Percentiles rank a stretch among this genome's conserved stretches.
These are phyloP conservation scores for Quercus tomentella DNA, from an alignment of 331 rosid species.

Conservation along the genomic window DNA sequence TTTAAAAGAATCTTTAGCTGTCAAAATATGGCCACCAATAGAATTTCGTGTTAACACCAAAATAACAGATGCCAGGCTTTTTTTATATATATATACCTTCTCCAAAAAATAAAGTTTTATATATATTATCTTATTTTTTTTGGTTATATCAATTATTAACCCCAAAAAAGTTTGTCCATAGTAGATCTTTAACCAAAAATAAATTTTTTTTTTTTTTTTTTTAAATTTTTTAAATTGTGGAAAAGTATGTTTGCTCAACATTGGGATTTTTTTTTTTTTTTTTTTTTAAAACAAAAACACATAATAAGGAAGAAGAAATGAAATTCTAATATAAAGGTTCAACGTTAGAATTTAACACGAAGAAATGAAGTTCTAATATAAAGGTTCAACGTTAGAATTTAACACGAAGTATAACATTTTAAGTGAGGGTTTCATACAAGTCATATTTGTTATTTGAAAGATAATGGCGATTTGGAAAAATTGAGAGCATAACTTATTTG, in stretches of 20 bases:
- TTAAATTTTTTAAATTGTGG: too few species aligned
- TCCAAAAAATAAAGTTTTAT: too few species aligned
- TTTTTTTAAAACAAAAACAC: too few species aligned
- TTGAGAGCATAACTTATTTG: too few species aligned
- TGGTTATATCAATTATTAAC: not conserved
- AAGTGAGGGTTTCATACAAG: too few species aligned
- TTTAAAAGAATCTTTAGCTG: constrained; percentile 56
- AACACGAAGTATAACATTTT: not conserved
- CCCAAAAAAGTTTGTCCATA: not conserved
- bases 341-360: not conserved
- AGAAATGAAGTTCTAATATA: not conserved
- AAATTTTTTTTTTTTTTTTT: too few species aligned
- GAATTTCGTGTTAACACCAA: constrained; percentile 50
- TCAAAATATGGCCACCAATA: constrained; percentile 54
- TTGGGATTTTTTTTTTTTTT: too few species aligned
- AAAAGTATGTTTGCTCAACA: not conserved
- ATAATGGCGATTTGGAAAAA: too few species aligned
- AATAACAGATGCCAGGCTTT: constrained; percentile 35
- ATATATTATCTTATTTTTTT: not conserved
- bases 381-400: not conserved
- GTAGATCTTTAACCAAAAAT: too few species aligned
- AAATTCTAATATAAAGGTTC: too few species aligned
- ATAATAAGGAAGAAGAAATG: too few species aligned
- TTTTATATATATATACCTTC: not conserved
- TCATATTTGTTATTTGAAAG: too few species aligned